These are phyloP conservation scores for Plantago elongata DNA, from an alignment of 257 asterid genomes.

Conservation along the genomic window DNA sequence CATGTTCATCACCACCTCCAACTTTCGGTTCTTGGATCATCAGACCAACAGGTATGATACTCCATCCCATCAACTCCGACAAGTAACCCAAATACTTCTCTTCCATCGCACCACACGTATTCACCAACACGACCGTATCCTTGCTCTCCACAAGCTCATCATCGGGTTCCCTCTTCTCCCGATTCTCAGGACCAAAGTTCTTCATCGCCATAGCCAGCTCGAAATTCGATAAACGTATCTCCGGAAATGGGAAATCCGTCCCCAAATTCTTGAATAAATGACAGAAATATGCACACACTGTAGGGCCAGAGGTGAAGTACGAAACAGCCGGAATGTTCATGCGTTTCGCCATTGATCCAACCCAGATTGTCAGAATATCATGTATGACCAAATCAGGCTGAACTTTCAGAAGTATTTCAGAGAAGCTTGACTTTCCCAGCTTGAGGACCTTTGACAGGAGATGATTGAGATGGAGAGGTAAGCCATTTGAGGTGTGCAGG, in stretches of 20 bases:
- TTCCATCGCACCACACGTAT: slow-evolving; percentile 44
- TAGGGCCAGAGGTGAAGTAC: slow-evolving; percentile 41
- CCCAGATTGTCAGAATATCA: slow-evolving; percentile 60
- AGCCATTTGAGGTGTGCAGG: slow-evolving; percentile 62
- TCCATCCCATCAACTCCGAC: slow-evolving; percentile 24
- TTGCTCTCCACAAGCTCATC: not conserved
- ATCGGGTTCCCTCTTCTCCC: not conserved
- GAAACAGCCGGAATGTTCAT: slow-evolving; percentile 42
- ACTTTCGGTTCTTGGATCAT: slow-evolving; percentile 25
- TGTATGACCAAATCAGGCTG: slow-evolving; percentile 58
- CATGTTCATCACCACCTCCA: slow-evolving; percentile 8
- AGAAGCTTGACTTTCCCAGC: slow-evolving; percentile 35
- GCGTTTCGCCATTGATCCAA: slow-evolving; percentile 33
- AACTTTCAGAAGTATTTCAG: slow-evolving; percentile 35
- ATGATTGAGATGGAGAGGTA: slow-evolving; percentile 51
- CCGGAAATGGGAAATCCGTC: slow-evolving; percentile 43
- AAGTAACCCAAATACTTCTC: slow-evolving; percentile 47
- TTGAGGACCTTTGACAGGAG: slow-evolving; percentile 40
- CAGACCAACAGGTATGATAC: slow-evolving; percentile 46
- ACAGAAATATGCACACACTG: slow-evolving; percentile 10
- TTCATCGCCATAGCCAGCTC: slow-evolving; percentile 5
- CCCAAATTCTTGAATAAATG: not conserved
- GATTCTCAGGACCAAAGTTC: not conserved
- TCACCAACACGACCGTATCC: slow-evolving; percentile 22
- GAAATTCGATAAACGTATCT: slow-evolving; percentile 13